phyloP scores from a whole-genome alignment of 768 basidiomycete species.

The Goffeauzyma gilvescens region DNA sequence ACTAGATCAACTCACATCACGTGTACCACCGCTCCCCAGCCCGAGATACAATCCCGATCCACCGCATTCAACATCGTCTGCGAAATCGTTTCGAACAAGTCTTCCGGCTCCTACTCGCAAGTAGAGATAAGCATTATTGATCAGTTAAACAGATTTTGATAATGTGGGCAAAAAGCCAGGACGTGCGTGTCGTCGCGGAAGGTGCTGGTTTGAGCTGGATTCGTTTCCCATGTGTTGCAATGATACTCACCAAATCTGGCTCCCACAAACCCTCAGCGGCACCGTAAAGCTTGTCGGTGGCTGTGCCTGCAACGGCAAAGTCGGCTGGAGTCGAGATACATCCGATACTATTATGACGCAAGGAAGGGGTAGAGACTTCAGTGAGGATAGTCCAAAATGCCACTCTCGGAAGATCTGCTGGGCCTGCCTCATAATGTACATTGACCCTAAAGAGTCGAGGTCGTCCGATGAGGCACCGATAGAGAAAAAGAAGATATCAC shows the following conservation, averaged over 20 bases:
- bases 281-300: slow-evolving; percentile 80
- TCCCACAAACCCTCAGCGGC: slow-evolving; percentile 98
- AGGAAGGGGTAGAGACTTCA: neutral
- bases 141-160: too few species aligned
- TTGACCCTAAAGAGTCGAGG: neutral
- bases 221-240: too few species aligned
- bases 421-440: too few species aligned
- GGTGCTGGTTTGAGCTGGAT: too few species aligned
- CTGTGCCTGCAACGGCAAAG: slow-evolving; percentile 89
- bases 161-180: too few species aligned
- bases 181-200: too few species aligned
- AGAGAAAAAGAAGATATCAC: slow-evolving; percentile 1
- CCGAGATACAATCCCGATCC: slow-evolving; percentile 88
- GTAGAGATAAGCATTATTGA: too few species aligned
- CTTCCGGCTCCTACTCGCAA: slow-evolving; percentile 51
- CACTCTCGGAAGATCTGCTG: too few species aligned
- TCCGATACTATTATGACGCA: slow-evolving; percentile 31
- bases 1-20: slow-evolving; percentile 74
- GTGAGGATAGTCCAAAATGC: too few species aligned
- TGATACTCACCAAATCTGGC: slow-evolving; percentile 50
- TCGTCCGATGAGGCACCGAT: neutral
- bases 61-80: slow-evolving; percentile 88
- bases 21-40: slow-evolving; percentile 91
- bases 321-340: slow-evolving; percentile 41
- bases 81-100: slow-evolving; percentile 93